phyloP scores from a whole-genome alignment of 768 basidiomycete genomes.

The Boletus subparvulus region DNA sequence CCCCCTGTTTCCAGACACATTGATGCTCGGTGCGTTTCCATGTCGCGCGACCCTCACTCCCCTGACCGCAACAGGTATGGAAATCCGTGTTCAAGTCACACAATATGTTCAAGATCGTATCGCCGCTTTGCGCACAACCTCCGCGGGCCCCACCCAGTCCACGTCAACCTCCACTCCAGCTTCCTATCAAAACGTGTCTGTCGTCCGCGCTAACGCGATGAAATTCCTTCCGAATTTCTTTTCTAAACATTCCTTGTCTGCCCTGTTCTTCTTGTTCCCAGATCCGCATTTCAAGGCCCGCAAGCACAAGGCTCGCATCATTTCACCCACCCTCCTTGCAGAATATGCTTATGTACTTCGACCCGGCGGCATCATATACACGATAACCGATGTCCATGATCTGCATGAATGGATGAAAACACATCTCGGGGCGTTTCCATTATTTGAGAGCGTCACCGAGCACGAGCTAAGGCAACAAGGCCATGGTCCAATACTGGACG shows the following conservation, averaged over 20 bases:
- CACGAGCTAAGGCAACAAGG: constrained; percentile 73
- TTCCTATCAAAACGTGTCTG: constrained; percentile 84
- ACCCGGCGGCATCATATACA: constrained; percentile 95
- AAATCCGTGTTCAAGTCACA: constrained; percentile 95
- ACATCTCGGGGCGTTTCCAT: constrained; percentile 83
- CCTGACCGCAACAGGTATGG: constrained; percentile 64
- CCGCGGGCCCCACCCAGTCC: constrained; percentile 26
- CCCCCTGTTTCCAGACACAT: constrained; percentile 84
- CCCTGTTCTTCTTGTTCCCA: constrained; percentile 97
- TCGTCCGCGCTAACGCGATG: constrained; percentile 97
- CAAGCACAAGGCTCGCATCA: constrained; percentile 99
- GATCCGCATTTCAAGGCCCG: constrained; percentile 98
- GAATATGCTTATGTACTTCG: constrained; percentile 94
- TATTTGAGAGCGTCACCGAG: constrained; percentile 81
- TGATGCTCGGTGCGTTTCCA: constrained; percentile 82
- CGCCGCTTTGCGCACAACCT: constrained; percentile 77
- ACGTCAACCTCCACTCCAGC: constrained; percentile 32
- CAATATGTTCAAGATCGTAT: constrained; percentile 96
- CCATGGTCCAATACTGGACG: constrained; percentile 75
- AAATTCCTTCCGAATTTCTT: constrained; percentile 99
- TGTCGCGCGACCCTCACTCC: not conserved
- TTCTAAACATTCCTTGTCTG: constrained; percentile 81
- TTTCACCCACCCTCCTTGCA: constrained; percentile 94
- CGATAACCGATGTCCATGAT: constrained; percentile 95
- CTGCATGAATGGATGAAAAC: constrained; percentile 93